These are phyloP conservation scores for Lactarius quietus DNA, from an alignment of 768 basidiomycete genomes.

Conservation along the genomic window DNA sequence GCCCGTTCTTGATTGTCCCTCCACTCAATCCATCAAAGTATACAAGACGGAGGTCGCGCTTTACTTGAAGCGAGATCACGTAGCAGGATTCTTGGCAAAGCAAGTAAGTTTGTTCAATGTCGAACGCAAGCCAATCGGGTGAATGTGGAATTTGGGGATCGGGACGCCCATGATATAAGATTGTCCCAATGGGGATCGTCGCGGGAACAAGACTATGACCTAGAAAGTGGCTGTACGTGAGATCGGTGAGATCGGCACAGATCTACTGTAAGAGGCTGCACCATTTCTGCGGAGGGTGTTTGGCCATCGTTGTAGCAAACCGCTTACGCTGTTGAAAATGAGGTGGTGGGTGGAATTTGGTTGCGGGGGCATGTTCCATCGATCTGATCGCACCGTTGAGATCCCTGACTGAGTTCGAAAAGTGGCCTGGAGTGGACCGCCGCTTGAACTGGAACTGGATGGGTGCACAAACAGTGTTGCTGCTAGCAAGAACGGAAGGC, in stretches of 20 bases:
- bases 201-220: slow-evolving; percentile 24
- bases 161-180: slow-evolving; percentile 24
- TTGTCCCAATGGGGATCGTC: slow-evolving; percentile 21
- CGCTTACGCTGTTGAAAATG: slow-evolving; percentile 36
- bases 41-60: slow-evolving; percentile 19
- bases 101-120: slow-evolving; percentile 22
- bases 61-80: slow-evolving; percentile 15
- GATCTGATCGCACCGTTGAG: background rate
- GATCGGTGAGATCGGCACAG: background rate
- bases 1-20: slow-evolving; percentile 30
- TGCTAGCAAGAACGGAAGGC: background rate
- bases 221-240: background rate
- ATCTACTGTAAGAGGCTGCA: background rate
- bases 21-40: slow-evolving; percentile 25
- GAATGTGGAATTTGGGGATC: slow-evolving; percentile 3
- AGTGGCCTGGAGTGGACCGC: slow-evolving; percentile 29
- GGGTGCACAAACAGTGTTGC: background rate
- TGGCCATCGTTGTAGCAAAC: slow-evolving; percentile 39
- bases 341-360: slow-evolving; percentile 34
- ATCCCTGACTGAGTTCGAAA: background rate
- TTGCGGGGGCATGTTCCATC: slow-evolving; percentile 27
- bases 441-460: slow-evolving; percentile 21
- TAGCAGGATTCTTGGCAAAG: slow-evolving; percentile 12
- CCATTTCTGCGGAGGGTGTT: slow-evolving; percentile 33
- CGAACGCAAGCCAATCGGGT: slow-evolving; percentile 25